These are phyloP conservation scores for Candida mesenterica DNA, from an alignment of 1,139 yeast species.

Conservation along the genomic window DNA sequence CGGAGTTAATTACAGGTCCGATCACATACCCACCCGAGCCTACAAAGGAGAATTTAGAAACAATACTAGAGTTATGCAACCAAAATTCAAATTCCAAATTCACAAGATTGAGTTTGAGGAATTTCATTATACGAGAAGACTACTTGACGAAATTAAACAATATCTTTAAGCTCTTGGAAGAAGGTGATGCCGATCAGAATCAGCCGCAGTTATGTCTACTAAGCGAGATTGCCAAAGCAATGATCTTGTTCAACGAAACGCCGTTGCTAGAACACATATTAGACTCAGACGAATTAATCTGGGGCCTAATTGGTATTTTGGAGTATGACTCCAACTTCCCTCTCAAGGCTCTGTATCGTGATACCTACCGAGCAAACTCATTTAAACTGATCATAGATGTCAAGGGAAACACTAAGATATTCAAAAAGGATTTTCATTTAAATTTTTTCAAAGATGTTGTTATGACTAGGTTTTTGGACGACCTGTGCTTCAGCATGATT, in stretches of 20 bases:
- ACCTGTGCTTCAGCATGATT: slow-evolving; percentile 65
- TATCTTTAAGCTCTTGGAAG: slow-evolving; percentile 46
- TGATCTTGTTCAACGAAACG: slow-evolving; percentile 70
- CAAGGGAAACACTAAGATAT: slow-evolving; percentile 57
- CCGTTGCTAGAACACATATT: slow-evolving; percentile 65
- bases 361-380: slow-evolving; percentile 55
- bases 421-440: slow-evolving; percentile 71
- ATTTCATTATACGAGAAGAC: slow-evolving; percentile 46
- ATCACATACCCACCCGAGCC: slow-evolving; percentile 66
- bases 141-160: slow-evolving; percentile 54
- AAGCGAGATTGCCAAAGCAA: slow-evolving; percentile 69
- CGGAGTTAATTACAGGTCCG: slow-evolving; percentile 82
- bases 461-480: slow-evolving; percentile 77
- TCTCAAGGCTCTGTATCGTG: slow-evolving; percentile 76
- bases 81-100: slow-evolving; percentile 59
- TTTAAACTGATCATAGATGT: slow-evolving; percentile 62
- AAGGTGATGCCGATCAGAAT: not conserved
- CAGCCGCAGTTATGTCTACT: slow-evolving; percentile 54
- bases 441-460: slow-evolving; percentile 86
- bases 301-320: slow-evolving; percentile 73
- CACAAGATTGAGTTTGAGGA: slow-evolving; percentile 52
- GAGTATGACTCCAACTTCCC: slow-evolving; percentile 93
- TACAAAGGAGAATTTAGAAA: slow-evolving; percentile 43
- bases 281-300: slow-evolving; percentile 53
- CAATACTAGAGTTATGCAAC: slow-evolving; percentile 50